Evolutionary conservation across 202 grass and related monocot species (phyloP), one percentile per base, ranked within the genome.

Genomic region (Musa balbisiana): DNA sequence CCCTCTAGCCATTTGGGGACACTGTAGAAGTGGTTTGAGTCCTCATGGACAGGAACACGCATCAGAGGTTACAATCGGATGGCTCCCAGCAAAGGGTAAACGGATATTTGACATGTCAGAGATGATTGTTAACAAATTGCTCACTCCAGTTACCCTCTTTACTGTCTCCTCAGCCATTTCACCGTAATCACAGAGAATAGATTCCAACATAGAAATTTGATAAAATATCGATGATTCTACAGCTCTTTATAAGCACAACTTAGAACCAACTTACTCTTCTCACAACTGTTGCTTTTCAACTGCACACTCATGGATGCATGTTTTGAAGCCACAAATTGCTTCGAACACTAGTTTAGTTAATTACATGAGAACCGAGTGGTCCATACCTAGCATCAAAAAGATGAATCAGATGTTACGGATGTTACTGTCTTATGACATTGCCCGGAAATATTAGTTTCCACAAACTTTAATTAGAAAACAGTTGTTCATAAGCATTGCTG

Each of bases 111-210:
- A 86, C 73, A 92, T 84, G 55, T 90, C 89, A 20, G 87, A 85
- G 33, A 85, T 29, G 22, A 52, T 70, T 8, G 26, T 64, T 9
- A 77, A 78, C 0, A 80, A 29, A 76, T 78, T 56, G 53, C 20
- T 81, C 5, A n/a, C 67, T 69, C 77, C 23, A 21, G 73, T 82
- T 15, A 84, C n/a, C 60, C 84, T 88, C 74, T 90, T 92, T 43
- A 96, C 73, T 2, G 73, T 78, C n/a, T 92, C 85, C 80, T 92
- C 87, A 16, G 82, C 87, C 92, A 96, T 88, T 64, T 88, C 92
- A 63, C 90, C 83, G 89, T 96, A 56, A 66, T 86, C 10, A 19
- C 1, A 73, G 2, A 49, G 17, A 11, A 49, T 76, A 56, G 56
- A 24, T 50, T 87, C 10, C 9, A 17, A 11, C 22, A 55, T 10